Conservation (phyloP, 495 filamentous ascomycete species). For the Aspergillus incahuasiensis region DNA sequence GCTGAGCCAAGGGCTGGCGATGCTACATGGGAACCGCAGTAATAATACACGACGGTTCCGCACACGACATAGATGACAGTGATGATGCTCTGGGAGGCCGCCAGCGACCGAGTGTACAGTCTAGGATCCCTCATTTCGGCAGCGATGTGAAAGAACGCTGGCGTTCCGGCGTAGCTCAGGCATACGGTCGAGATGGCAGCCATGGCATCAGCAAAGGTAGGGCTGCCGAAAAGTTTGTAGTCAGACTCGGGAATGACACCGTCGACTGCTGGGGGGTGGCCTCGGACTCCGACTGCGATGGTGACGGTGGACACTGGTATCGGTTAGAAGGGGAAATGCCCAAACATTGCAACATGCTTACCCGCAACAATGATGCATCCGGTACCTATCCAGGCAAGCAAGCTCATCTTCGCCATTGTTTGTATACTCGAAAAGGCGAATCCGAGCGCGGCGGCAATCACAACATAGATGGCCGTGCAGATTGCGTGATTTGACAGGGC, state of each 20-base stretch:
- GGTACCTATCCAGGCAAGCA: conserved; percentile 37
- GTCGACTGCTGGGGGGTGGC: conserved; percentile 30
- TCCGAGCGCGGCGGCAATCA: conserved; percentile 27
- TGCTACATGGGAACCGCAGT: conserved; percentile 58
- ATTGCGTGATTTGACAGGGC: conserved; percentile 56
- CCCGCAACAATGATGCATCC: conserved; percentile 22
- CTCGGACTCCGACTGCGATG: conserved; percentile 55
- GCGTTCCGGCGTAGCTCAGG: conserved; percentile 60
- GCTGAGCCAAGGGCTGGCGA: conserved; percentile 68
- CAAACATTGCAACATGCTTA: not conserved
- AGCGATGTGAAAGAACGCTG: conserved; percentile 66
- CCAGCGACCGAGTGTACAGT: conserved; percentile 57
- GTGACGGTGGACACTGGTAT: conserved; percentile 58
- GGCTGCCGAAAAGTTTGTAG: conserved; percentile 26
- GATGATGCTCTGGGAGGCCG: conserved; percentile 34
- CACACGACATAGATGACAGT: conserved; percentile 62
- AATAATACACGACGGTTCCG: conserved; percentile 64
- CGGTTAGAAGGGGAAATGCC: not conserved
- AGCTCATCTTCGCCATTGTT: conserved; percentile 35
- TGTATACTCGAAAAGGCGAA: conserved; percentile 31
- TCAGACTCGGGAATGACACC: conserved; percentile 29
- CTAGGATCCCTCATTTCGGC: conserved; percentile 66
- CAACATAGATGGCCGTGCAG: conserved; percentile 52
- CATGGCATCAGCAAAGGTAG: conserved; percentile 36
- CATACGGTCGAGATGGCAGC: conserved; percentile 47